Base-by-base conservation (phyloP, 2,329 filamentous ascomycete genomes). In the Capronia coronata region DNA sequence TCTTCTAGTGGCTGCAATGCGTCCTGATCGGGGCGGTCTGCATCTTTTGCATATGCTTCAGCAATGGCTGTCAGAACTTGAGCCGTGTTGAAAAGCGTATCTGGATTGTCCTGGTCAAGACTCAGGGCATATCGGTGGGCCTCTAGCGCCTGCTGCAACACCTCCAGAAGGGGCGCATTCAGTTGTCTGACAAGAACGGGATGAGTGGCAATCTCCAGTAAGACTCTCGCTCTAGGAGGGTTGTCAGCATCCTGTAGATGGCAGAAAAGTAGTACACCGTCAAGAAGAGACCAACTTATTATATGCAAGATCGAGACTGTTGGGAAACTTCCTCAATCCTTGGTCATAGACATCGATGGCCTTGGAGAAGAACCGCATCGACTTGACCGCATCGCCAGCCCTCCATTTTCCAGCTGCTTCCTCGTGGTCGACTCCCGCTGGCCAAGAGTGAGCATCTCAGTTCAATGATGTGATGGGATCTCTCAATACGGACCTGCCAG, bases 351-450 rank as follows among this genome's bases (percentile, higher is more conserved):
- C 73, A 44, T 84, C 76, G 45, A 86, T 75, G 10, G 84, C 84
- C 54, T 82, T 72, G 56, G 80, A 73, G 62, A 74, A 74, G 59
- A 75, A 75, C 40, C 80, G 71, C 55, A 75, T 72, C 3, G 78
- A 76, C 60, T 87, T 87, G 42, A 73, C 77, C 16, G 80, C 75
- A 63, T 88, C 84, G 18, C 84, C 84, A 30, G 77, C 82, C 43
- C 83, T 75, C 80, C 83, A 86, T 74, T 88, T 88, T 54, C 84
- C 82, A 5, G 82, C 84, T 3, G 80, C 80, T 65, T 86, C 81
- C 67, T 88, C 84, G 52, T 80, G 75, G 25, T 82, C 77, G 46
- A 86, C 83, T 9, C 82, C 84, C 19, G 75, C 78, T 75, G 43
- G 22, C 9, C 11, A 13, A 8, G 25, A 4, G 37, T 41, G 29